These are phyloP conservation scores for Coleophoma eucalyptorum DNA, from an alignment of 2,329 filamentous ascomycete genomes.

Conservation along the genomic window DNA sequence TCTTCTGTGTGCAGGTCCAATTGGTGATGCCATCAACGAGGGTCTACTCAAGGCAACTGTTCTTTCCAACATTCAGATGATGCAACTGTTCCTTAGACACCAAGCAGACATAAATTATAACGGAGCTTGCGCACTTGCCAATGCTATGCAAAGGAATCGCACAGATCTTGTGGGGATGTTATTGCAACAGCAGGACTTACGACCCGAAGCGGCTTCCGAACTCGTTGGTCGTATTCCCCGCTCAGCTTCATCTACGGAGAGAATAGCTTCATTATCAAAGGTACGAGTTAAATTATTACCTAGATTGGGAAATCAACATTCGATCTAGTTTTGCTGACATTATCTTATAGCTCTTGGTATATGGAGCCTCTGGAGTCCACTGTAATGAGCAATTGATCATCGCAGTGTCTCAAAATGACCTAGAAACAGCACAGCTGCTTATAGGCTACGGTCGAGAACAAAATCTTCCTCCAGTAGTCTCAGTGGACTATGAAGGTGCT, in stretches of 20 bases:
- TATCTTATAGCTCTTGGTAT: constrained; percentile 10
- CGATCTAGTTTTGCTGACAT: background rate
- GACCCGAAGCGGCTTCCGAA: constrained; percentile 10
- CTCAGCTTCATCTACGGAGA: constrained; percentile 2
- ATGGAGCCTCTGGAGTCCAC: constrained; percentile 16
- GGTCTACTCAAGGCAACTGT: constrained; percentile 10
- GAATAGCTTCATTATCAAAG: constrained; percentile 4
- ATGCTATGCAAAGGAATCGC: constrained; percentile 28
- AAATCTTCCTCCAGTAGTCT: constrained; percentile 10
- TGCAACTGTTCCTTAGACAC: constrained; percentile 47
- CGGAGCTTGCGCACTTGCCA: constrained; percentile 19
- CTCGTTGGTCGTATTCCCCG: constrained; percentile 7
- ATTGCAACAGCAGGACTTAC: constrained; percentile 8
- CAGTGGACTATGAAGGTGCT: constrained; percentile 20
- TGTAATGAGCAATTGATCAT: constrained; percentile 17
- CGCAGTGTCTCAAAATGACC: constrained; percentile 17
- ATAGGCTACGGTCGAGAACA: constrained; percentile 11
- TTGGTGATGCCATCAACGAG: constrained; percentile 34
- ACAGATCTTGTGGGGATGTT: constrained; percentile 8
- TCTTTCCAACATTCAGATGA: constrained; percentile 29
- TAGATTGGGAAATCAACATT: background rate
- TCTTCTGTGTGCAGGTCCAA: constrained; percentile 53
- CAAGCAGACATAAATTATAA: constrained; percentile 52
- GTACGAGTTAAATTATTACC: background rate
- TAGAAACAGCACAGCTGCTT: constrained; percentile 15